Evolutionary conservation across 352 stramenopile genomes (phyloP).

Genomic region (Hyaloperonospora arabidopsidis): DNA sequence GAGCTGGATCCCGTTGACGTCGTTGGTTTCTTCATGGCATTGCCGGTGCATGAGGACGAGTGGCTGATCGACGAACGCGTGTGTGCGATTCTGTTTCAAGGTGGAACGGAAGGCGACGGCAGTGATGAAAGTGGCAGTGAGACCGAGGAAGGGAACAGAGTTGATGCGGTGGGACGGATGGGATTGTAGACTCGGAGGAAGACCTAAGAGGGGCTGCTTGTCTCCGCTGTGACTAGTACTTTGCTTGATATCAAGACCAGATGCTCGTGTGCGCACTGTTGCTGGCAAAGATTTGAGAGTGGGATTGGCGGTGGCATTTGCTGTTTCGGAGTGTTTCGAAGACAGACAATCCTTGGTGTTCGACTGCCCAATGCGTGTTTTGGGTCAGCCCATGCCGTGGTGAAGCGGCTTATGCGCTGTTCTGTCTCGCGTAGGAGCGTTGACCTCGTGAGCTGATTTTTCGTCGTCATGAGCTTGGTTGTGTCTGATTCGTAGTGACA

Average conservation of each 20-base stretch:
- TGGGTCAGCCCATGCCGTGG: conserved; percentile 50
- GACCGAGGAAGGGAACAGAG: conserved; percentile 12
- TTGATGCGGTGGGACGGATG: too few species aligned
- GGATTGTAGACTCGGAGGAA: background rate
- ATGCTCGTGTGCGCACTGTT: conserved; percentile 6
- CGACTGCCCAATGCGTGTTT: conserved; percentile 67
- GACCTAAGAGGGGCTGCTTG: conserved; percentile 4
- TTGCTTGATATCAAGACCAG: background rate
- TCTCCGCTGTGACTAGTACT: background rate
- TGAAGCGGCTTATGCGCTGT: conserved; percentile 67
- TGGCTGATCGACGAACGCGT: conserved; percentile 74
- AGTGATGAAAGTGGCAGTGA: conserved; percentile 30
- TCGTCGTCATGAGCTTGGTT: conserved; percentile 46
- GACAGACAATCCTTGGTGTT: conserved; percentile 61
- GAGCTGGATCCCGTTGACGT: conserved; percentile 51
- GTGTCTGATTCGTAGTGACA: conserved; percentile 64
- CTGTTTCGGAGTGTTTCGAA: conserved; percentile 75
- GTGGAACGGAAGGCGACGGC: conserved; percentile 24
- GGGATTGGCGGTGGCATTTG: conserved; percentile 62
- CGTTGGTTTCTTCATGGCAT: conserved; percentile 59
- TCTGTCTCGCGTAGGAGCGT: conserved; percentile 75
- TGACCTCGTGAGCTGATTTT: conserved; percentile 69
- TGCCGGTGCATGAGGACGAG: conserved; percentile 67
- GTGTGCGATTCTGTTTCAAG: conserved; percentile 63
- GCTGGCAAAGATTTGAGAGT: conserved; percentile 56